phyloP scores from a whole-genome alignment of 371 early-diverging fungal genomes.

The Funneliformis caledonium region DNA sequence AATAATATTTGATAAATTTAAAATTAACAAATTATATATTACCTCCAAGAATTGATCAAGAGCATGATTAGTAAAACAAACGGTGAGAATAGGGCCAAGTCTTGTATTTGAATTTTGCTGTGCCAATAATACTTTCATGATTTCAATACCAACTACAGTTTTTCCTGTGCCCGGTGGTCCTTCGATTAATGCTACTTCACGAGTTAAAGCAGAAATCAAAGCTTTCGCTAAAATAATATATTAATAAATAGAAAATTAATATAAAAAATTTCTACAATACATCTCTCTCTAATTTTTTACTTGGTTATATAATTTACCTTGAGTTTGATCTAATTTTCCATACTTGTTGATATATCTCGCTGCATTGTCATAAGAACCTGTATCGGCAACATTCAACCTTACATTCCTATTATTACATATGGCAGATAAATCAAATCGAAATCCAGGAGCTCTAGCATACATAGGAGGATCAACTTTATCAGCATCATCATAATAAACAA shows the following conservation, averaged over 20 bases:
- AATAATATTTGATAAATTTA: too few relatives aligned
- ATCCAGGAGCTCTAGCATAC: conserved; percentile 48
- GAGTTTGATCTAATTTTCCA: neutral
- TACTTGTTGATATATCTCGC: neutral
- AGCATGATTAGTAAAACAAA: too few relatives aligned
- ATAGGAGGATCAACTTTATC: conserved; percentile 41
- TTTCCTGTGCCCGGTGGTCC: conserved; percentile 24
- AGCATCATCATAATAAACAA: conserved; percentile 39
- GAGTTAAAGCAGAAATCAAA: too few relatives aligned
- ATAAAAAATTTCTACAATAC: too few relatives aligned
- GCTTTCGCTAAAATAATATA: too few relatives aligned
- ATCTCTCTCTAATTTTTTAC: conserved; percentile 22
- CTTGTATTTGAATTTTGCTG: too few relatives aligned
- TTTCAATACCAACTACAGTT: too few relatives aligned
- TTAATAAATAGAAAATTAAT: too few relatives aligned
- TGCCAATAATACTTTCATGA: too few relatives aligned
- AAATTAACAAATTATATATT: too few relatives aligned
- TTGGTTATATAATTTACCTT: conserved; percentile 23
- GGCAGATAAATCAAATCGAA: conserved; percentile 47
- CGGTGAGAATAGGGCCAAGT: too few relatives aligned
- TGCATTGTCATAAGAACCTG: neutral
- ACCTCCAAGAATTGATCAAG: neutral
- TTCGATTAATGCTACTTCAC: conserved; percentile 45
- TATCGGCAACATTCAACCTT: neutral
- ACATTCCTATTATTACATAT: conserved; percentile 5